Evolutionary conservation across 768 basidiomycete species (phyloP), one percentile per base, ranked within the genome.

Genomic region (Naganishia onofrii): DNA sequence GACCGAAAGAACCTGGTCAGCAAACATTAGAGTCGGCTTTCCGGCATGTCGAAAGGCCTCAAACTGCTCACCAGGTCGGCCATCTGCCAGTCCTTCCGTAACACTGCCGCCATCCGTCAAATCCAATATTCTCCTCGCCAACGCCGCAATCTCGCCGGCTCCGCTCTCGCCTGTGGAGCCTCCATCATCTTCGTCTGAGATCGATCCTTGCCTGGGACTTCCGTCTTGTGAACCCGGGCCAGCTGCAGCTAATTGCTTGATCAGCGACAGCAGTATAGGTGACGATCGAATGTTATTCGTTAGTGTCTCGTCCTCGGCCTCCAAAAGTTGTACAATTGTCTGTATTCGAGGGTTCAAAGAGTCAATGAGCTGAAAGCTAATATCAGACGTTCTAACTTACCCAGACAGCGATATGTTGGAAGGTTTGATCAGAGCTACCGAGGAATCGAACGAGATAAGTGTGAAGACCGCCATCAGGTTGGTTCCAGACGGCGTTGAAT

Each of bases 321-420:
- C 96, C 31, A 99, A 85, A 26, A 99, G 83, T 78, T 99, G 96
- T 29, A 97, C 94, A 74, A 98, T 94, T 0, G 96, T 97, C 77
- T 78, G 38, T 10, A 51, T n/a, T 51, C n/a, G 12, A n/a, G 48
- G 6, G 6, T 1, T 26, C n/a, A 51, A 52, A 26, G 21, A 5
- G 58, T 55, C 32, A 66, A 32, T 19, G 15, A 31, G 17, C n/a
- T 21, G 23, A 44, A 36, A 28, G 7, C 44, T 29, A 1, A 51
- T 28, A 12, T 2, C 15, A 6, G 56, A 23, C 21, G 1, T 19
- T 23, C 21, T 17, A 23, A 74, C 78, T 73, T 57, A 80, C 77
- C 96, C 96, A 99, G 53, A 99, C 93, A 38, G 96, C 96, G 72
- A 98, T 99, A 78, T 99, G 96, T 81, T 97, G 94, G 89, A 99